Evolutionary conservation across 2,329 filamentous ascomycete species (phyloP), one percentile per base, ranked within the genome.

Genomic region (Cercospora berteroae): DNA sequence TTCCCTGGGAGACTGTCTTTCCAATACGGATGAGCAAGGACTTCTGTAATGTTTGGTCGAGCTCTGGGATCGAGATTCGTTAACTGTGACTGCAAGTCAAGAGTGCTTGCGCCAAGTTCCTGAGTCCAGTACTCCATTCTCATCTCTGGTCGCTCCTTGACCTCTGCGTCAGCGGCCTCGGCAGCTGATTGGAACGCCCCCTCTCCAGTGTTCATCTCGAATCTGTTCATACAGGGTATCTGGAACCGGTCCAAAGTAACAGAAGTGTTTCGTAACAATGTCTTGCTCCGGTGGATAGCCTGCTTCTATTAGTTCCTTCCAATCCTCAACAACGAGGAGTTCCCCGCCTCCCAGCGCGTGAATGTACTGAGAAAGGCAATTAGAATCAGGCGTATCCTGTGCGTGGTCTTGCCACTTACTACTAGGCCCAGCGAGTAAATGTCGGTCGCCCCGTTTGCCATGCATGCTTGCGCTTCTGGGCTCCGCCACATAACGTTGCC

Each of bases 401-500:
- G 27, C 27, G 27, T 29, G 27, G 27, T 29, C 27, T 29, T 29
- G 27, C 27, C 27, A 29, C 27, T 29, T 29, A 29, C 27, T 29
- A 81, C 76, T 16, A 80, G 74, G 67, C 77, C 76, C 67, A 80
- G 79, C 7, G 78, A 80, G 74, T 77, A 80, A 13, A 80, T 72
- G 65, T 79, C 78, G 58, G 77, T 80, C 63, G 78, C 77, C 69
- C 78, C 78, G 5, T 72, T 75, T 36, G 77, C 63, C 33, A 68
- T 75, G 68, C 77, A 76, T 9, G 77, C 78, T 68, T 80, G 77
- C 67, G 74, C 77, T 75, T 81, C 79, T 63, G 75, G 79, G 72
- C 78, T 81, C 72, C 78, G 76, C 78, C 78, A 80, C 76, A 80
- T 80, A 23, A 67, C 75, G 69, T 81, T 80, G 10, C 78, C 78